Conservation (phyloP, 768 basidiomycete genomes). For the Kwoniella europaea region DNA sequence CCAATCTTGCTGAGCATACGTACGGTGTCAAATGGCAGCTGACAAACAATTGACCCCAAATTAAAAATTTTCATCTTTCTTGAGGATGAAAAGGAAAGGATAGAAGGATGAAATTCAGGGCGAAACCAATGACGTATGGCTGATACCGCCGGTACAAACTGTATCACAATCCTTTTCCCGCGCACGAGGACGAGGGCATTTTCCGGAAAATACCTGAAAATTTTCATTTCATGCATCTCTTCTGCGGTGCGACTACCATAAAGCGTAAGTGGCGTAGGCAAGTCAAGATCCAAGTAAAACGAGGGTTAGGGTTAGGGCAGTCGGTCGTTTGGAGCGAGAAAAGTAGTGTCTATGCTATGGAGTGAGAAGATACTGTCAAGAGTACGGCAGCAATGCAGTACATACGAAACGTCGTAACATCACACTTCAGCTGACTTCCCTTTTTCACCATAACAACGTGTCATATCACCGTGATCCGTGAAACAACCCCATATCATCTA, state of each 20-base stretch:
- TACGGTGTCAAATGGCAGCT: not conserved
- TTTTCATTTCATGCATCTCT: not conserved
- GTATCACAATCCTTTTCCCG: not conserved
- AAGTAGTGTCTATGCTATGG: not conserved
- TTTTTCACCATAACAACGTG: not conserved
- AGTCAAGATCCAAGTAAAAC: not conserved
- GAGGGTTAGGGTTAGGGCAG: not conserved
- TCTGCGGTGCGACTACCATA: not conserved
- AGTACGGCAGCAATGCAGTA: no score
- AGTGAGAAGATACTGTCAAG: not conserved
- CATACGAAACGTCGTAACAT: not conserved
- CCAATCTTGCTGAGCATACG: not conserved
- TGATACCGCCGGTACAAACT: slow-evolving; percentile 4
- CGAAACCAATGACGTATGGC: not conserved
- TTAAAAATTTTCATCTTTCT: slow-evolving; percentile 2
- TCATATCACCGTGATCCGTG: not conserved
- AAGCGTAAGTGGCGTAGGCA: slow-evolving; percentile 2
- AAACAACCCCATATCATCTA: not conserved
- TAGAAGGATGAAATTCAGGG: not conserved
- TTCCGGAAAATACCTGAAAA: slow-evolving; percentile 3
- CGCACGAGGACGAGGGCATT: not conserved
- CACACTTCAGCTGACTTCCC: not conserved
- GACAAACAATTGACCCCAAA: slow-evolving; percentile 6
- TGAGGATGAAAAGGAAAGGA: not conserved
- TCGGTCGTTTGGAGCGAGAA: not conserved